Conservation (phyloP, 2,329 filamentous ascomycete genomes). For the Talaromyces rugulosus region DNA sequence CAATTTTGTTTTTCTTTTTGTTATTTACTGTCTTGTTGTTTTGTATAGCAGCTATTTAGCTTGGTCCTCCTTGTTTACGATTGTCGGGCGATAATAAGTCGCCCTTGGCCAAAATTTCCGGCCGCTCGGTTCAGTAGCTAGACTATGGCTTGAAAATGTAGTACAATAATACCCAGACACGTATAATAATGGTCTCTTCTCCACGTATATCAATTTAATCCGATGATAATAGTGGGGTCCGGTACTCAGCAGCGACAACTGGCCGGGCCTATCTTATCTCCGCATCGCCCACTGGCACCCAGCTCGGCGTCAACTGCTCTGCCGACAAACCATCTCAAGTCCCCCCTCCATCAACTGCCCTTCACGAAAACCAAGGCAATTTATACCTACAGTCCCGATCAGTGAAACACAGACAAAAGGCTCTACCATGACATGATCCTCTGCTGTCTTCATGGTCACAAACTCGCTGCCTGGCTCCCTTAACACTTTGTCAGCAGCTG, state of each 20-base stretch:
- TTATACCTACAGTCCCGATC: background rate
- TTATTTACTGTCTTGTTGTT: background rate
- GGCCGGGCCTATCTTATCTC: constrained; percentile 28
- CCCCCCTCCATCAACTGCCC: background rate
- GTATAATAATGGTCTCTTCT: background rate
- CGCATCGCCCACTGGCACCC: constrained; percentile 8
- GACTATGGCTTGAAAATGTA: background rate
- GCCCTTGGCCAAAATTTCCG: background rate
- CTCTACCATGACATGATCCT: constrained; percentile 15
- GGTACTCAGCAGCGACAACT: background rate
- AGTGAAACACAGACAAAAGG: background rate
- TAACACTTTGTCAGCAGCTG: constrained; percentile 4
- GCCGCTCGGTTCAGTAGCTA: background rate
- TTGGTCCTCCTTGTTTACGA: background rate
- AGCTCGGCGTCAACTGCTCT: background rate
- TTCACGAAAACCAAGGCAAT: background rate
- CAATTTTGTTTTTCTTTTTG: background rate
- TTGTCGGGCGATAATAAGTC: background rate
- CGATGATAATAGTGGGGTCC: background rate
- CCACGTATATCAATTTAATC: background rate
- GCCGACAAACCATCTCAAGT: background rate
- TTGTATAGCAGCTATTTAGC: constrained; percentile 8
- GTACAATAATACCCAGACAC: background rate
- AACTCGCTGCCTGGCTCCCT: constrained; percentile 14
- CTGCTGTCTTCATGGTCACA: constrained; percentile 14